Evolutionary conservation across 805 yeast species (phyloP).

Genomic region (Lipomyces orientalis): DNA sequence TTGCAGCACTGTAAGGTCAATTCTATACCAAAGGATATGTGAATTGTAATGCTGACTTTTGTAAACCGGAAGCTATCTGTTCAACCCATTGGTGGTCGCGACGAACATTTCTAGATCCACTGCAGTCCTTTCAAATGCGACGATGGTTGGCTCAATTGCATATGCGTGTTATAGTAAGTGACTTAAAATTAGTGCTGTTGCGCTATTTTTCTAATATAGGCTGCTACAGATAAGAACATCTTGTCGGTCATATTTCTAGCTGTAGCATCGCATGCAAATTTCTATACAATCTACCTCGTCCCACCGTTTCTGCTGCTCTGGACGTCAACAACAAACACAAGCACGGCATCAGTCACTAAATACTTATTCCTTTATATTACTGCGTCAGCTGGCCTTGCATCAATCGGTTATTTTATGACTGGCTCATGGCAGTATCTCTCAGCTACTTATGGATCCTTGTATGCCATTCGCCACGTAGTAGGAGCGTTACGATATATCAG

Average conservation of each 20-base stretch:
- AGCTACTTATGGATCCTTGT: constrained; percentile 56
- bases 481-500: not conserved
- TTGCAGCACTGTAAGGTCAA: constrained; percentile 54
- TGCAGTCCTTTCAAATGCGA: constrained; percentile 61
- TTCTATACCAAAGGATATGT: too few species aligned
- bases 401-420: constrained; percentile 41
- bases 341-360: not conserved
- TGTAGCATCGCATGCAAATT: constrained; percentile 66
- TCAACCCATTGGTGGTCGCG: constrained; percentile 80
- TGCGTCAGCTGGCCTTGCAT: constrained; percentile 34
- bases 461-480: not conserved
- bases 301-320: constrained; percentile 55
- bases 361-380: constrained; percentile 20
- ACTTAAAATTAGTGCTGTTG: not conserved
- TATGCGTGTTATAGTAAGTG: constrained; percentile 50
- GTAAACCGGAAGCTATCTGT: constrained; percentile 53
- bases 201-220: not conserved
- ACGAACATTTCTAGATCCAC: constrained; percentile 75
- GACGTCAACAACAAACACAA: constrained; percentile 7
- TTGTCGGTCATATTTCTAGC: constrained; percentile 61
- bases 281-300: constrained; percentile 64
- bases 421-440: constrained; percentile 50
- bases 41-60: not conserved
- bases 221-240: not conserved
- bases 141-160: constrained; percentile 56